A percentile compares a stretch with the other conserved stretches of the same genome.
Conservation (phyloP, 177 flowering plant genomes). For the Vitis hybrid region DNA sequence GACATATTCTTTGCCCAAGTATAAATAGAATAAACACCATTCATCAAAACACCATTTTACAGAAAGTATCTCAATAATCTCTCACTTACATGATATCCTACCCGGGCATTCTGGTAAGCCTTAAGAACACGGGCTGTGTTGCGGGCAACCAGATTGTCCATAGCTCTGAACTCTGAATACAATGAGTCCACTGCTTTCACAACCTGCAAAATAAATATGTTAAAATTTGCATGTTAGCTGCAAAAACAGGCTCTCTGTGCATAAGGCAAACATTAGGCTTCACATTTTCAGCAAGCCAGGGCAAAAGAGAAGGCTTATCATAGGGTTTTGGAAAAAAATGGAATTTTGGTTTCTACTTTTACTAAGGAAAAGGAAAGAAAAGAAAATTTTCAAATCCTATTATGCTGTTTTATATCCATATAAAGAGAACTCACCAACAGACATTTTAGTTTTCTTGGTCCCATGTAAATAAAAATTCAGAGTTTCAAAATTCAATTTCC, state of each 20-base stretch:
- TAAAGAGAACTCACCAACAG: no score
- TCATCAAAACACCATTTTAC: not conserved
- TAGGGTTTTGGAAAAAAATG: no score
- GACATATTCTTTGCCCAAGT: not conserved
- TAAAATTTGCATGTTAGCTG: no score
- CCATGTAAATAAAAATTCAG: no score
- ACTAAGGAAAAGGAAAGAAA: no score
- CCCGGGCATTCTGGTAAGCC: conserved; percentile 75
- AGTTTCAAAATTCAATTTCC: no score
- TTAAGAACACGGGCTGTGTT: conserved; percentile 78
- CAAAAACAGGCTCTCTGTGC: not conserved
- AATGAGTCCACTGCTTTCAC: conserved; percentile 68
- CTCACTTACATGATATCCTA: conserved; percentile 78
- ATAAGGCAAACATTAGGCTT: not conserved
- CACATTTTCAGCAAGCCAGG: no score
- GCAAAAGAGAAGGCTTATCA: no score
- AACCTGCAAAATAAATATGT: conserved; percentile 41
- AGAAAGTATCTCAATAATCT: not conserved
- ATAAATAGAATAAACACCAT: not conserved
- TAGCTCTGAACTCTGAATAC: conserved; percentile 65
- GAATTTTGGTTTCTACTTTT: no score
- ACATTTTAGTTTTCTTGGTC: no score
- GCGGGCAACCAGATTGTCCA: conserved; percentile 77
- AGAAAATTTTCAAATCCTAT: no score
- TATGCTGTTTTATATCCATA: no score